Conservation (phyloP, 495 filamentous ascomycete genomes). For the Penicillium chermesinum region DNA sequence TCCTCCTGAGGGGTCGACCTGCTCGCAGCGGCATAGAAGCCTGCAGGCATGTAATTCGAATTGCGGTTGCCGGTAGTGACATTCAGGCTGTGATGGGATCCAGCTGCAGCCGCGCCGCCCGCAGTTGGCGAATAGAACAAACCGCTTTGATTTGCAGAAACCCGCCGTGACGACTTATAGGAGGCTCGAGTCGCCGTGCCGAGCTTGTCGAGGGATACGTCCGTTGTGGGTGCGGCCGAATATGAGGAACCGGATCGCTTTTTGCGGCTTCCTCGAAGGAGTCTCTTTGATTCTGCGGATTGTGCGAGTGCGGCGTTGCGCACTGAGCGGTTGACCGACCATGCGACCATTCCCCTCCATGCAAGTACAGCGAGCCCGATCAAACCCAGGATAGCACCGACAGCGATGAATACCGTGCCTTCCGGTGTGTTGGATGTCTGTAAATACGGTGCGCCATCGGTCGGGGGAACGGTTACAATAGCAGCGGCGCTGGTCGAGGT, state of each 20-base stretch:
- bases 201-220: conserved; percentile 55
- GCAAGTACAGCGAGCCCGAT: conserved; percentile 72
- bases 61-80: conserved; percentile 44
- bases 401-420: conserved; percentile 93
- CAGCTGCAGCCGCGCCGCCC: conserved; percentile 41
- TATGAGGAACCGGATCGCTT: conserved; percentile 35
- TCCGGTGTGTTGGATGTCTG: conserved; percentile 85
- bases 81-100: conserved; percentile 17
- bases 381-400: conserved; percentile 81
- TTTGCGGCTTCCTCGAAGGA: conserved; percentile 50
- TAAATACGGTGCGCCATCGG: conserved; percentile 86
- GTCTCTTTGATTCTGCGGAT: conserved; percentile 62
- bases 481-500: conserved; percentile 23
- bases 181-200: conserved; percentile 31
- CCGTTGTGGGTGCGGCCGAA: conserved; percentile 37
- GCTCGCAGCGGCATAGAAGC: conserved; percentile 76
- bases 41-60: conserved; percentile 77
- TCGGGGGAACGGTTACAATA: conserved; percentile 69
- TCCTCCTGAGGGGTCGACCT: conserved; percentile 37
- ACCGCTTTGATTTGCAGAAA: conserved; percentile 46
- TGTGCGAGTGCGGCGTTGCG: conserved; percentile 68
- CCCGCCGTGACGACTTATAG: conserved; percentile 39
- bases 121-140: conserved; percentile 97
- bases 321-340: conserved; percentile 87
- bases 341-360: conserved; percentile 87